Percentiles rank a stretch among this genome's conserved stretches.
phyloP scores from a whole-genome alignment of 2,329 filamentous ascomycete genomes.

The Teratosphaeria nubilosa region DNA sequence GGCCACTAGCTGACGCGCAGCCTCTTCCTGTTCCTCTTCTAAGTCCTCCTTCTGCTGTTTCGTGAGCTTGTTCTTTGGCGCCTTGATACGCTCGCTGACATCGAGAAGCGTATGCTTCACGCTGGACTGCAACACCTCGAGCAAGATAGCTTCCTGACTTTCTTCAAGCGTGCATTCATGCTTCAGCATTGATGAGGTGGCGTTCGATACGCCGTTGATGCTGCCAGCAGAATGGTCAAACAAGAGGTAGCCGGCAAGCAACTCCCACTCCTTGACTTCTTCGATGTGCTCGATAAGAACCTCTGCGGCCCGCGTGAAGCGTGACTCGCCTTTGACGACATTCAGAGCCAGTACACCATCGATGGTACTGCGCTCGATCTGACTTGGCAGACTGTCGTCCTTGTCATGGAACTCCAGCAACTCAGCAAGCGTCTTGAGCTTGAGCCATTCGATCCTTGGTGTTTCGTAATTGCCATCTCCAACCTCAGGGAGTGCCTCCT shows the following conservation, averaged over 20 bases:
- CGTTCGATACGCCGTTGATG: slow-evolving; percentile 47
- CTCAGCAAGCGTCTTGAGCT: slow-evolving; percentile 81
- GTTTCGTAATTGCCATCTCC: slow-evolving; percentile 52
- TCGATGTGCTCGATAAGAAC: slow-evolving; percentile 72
- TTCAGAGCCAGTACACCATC: slow-evolving; percentile 42
- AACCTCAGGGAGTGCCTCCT: slow-evolving; percentile 63
- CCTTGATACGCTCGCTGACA: slow-evolving; percentile 50
- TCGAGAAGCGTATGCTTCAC: slow-evolving; percentile 65
- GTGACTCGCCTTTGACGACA: slow-evolving; percentile 59
- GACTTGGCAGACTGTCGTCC: slow-evolving; percentile 36
- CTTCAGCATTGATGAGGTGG: slow-evolving; percentile 55
- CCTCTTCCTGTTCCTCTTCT: slow-evolving; percentile 63
- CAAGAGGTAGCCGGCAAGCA: slow-evolving; percentile 77
- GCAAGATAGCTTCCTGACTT: slow-evolving; percentile 70
- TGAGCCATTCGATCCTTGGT: slow-evolving; percentile 76
- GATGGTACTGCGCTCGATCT: slow-evolving; percentile 34
- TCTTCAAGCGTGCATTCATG: slow-evolving; percentile 62
- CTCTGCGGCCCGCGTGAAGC: slow-evolving; percentile 77
- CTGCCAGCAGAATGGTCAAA: slow-evolving; percentile 66
- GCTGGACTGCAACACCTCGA: slow-evolving; percentile 76
- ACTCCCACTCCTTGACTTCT: slow-evolving; percentile 78
- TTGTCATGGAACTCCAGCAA: slow-evolving; percentile 72
- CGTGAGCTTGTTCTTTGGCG: slow-evolving; percentile 46
- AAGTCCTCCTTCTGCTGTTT: slow-evolving; percentile 52
- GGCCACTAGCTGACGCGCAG: slow-evolving; percentile 64